These are phyloP conservation scores for Fusarium xylarioides DNA, from an alignment of 2,329 filamentous ascomycete genomes.

Conservation along the genomic window DNA sequence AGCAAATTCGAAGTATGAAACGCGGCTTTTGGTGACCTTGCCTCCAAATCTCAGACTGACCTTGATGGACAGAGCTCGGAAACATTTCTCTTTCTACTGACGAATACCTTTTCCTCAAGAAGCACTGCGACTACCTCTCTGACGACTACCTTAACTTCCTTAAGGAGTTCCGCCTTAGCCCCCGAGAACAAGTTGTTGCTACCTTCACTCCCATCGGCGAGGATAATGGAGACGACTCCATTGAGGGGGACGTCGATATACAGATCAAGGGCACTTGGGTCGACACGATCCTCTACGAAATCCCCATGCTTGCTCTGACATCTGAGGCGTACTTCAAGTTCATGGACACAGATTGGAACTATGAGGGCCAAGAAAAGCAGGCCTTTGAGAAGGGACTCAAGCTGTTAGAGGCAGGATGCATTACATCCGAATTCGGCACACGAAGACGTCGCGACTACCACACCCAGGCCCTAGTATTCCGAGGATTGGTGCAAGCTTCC, in stretches of 20 bases:
- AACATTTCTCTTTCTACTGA: constrained; percentile 82
- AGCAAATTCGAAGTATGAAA: constrained; percentile 80
- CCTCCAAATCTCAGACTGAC: constrained; percentile 38
- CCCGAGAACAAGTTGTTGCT: constrained; percentile 79
- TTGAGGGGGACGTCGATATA: constrained; percentile 79
- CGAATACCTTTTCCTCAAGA: constrained; percentile 81
- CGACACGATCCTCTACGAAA: constrained; percentile 97
- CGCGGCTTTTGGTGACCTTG: not conserved
- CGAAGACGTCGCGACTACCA: constrained; percentile 91
- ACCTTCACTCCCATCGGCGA: constrained; percentile 67
- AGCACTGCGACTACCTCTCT: constrained; percentile 82
- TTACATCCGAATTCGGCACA: constrained; percentile 94
- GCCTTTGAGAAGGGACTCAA: constrained; percentile 82
- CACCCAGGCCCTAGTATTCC: constrained; percentile 91
- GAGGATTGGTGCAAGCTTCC: constrained; percentile 82
- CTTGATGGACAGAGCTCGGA: constrained; percentile 71
- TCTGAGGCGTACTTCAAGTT: constrained; percentile 99
- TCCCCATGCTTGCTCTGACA: constrained; percentile 88
- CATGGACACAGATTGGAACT: constrained; percentile 91
- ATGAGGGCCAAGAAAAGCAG: constrained; percentile 85
- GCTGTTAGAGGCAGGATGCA: constrained; percentile 83
- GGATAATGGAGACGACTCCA: constrained; percentile 70
- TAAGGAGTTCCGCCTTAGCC: constrained; percentile 80
- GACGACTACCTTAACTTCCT: constrained; percentile 83
- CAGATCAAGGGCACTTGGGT: constrained; percentile 85